These are phyloP conservation scores for Leishmania tarentolae DNA, from an alignment of 208 protist genomes.

Conservation along the genomic window DNA sequence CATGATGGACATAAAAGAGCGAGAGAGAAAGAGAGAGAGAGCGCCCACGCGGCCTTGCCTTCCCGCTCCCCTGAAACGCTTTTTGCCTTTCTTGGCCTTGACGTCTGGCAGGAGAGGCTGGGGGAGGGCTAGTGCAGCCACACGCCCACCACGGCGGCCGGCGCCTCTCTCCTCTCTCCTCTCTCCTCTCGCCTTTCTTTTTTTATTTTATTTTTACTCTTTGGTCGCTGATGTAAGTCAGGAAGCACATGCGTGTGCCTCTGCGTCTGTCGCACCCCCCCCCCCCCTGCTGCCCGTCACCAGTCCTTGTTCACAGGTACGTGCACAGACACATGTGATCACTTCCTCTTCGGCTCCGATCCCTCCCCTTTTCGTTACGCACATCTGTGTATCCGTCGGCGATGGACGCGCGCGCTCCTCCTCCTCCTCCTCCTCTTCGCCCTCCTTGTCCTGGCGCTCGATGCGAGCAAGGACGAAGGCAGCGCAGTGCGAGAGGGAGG, in stretches of 20 bases:
- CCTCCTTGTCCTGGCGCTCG: background rate
- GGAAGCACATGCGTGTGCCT: conserved; percentile 2
- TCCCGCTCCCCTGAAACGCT: background rate
- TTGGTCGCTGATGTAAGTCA: conserved; percentile 18
- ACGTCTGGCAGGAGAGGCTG: background rate
- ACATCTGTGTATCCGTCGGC: background rate
- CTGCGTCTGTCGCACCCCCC: conserved; percentile 1
- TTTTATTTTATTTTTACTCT: conserved; percentile 14
- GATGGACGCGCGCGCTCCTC: background rate
- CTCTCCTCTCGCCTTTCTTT: background rate
- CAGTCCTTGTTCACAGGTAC: background rate
- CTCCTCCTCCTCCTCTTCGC: background rate
- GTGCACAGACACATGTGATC: conserved; percentile 7
- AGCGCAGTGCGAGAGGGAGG: background rate
- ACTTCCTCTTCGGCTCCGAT: background rate
- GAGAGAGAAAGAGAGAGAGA: background rate
- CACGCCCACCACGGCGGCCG: background rate
- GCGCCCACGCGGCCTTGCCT: background rate
- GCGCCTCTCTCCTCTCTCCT: background rate
- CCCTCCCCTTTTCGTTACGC: background rate
- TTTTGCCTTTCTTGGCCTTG: background rate
- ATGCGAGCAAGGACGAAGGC: background rate
- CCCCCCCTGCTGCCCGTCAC: too few species aligned
- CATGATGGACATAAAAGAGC: background rate
- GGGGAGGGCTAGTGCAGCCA: background rate